phyloP scores from a whole-genome alignment of 495 filamentous ascomycete genomes.

The Immersiella caudata region DNA sequence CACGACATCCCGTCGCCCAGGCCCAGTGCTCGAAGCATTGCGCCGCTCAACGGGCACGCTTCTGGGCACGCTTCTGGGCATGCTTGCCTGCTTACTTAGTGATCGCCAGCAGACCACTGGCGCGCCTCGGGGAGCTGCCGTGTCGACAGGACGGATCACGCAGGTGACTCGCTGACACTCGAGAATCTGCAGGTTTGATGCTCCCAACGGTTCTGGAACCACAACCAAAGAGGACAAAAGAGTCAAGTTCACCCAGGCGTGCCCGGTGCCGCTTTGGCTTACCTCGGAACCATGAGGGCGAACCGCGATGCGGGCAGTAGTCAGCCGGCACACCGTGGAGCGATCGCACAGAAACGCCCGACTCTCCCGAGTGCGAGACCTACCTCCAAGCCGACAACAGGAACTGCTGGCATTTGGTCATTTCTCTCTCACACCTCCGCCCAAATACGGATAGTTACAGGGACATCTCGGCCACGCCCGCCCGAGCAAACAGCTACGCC shows the following conservation, averaged over 20 bases:
- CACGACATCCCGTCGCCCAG: neutral
- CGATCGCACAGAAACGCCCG: constrained; percentile 11
- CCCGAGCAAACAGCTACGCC: too few relatives aligned
- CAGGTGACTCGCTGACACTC: constrained; percentile 7
- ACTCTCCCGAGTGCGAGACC: constrained; percentile 2
- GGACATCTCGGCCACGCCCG: too few relatives aligned
- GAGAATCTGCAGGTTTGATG: neutral
- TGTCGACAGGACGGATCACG: constrained; percentile 5
- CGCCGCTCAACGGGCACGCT: neutral
- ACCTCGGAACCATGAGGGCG: neutral
- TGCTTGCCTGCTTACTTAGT: neutral
- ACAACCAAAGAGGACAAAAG: too few relatives aligned
- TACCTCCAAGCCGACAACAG: neutral
- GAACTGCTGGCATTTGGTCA: neutral
- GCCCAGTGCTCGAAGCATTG: neutral
- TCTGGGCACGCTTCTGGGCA: neutral
- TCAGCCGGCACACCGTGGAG: constrained; percentile 21
- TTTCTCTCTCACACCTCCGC: neutral
- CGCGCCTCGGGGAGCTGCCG: constrained; percentile 7
- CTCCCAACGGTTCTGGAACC: neutral
- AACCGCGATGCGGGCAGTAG: constrained; percentile 12
- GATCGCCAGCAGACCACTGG: constrained; percentile 5
- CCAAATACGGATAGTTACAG: too few relatives aligned
- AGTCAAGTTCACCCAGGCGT: neutral
- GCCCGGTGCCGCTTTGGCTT: neutral